A percentile compares a stretch with the other conserved stretches of the same genome.
Evolutionary conservation across 805 yeast genomes (phyloP).

Genomic region (Starmerella sp.): DNA sequence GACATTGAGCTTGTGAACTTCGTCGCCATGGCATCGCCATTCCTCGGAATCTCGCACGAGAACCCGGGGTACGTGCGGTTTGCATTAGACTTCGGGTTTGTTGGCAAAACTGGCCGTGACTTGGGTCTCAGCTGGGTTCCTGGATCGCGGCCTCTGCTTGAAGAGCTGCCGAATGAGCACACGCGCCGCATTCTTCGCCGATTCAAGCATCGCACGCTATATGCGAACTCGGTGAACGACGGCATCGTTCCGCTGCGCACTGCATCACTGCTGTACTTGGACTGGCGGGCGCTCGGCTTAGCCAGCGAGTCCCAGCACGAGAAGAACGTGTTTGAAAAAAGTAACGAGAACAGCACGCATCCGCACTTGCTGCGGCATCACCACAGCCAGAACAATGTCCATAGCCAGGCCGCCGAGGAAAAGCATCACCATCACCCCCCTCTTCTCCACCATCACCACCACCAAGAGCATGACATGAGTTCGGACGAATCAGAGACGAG

Average conservation of each 20-base stretch:
- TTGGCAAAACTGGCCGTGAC: slow-evolving; percentile 91
- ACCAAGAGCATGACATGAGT: not conserved
- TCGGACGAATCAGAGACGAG: not conserved
- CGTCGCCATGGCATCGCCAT: slow-evolving; percentile 75
- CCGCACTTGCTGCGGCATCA: not conserved
- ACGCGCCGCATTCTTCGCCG: slow-evolving; percentile 50
- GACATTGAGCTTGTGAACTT: slow-evolving; percentile 63
- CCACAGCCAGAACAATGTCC: not conserved
- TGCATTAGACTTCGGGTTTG: slow-evolving; percentile 74
- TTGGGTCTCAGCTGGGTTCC: slow-evolving; percentile 48
- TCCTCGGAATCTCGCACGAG: slow-evolving; percentile 78
- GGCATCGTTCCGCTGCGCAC: slow-evolving; percentile 94
- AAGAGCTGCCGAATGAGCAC: slow-evolving; percentile 65
- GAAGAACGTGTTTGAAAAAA: slow-evolving; percentile 24
- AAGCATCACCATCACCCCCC: not conserved
- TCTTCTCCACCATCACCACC: no score
- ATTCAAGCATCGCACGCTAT: slow-evolving; percentile 64
- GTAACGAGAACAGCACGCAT: slow-evolving; percentile 1
- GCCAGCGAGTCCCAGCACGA: slow-evolving; percentile 34
- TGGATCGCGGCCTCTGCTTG: slow-evolving; percentile 48
- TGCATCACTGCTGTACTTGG: slow-evolving; percentile 71
- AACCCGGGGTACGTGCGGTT: slow-evolving; percentile 76
- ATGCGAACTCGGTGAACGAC: slow-evolving; percentile 84
- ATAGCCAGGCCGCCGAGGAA: not conserved
- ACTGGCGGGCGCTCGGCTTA: slow-evolving; percentile 62